Conservation (phyloP, 352 stramenopile species). For the Phytopythium oedochilum region DNA sequence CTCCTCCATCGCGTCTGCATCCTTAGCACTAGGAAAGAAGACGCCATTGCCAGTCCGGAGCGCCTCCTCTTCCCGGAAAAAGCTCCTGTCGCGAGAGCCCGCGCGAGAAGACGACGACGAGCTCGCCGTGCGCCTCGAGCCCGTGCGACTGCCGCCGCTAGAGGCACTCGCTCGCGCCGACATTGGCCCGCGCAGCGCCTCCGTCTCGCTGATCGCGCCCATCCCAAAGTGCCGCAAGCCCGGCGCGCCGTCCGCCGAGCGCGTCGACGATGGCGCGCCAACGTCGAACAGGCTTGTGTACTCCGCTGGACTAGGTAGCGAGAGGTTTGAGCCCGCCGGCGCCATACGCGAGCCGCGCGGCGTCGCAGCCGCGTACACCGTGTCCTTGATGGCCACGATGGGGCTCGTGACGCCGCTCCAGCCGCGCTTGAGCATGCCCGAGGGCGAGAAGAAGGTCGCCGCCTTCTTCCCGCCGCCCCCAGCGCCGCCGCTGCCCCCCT, state of each 20-base stretch:
- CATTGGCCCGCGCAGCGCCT: slow-evolving; percentile 16
- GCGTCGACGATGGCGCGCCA: slow-evolving; percentile 36
- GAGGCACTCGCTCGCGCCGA: slow-evolving; percentile 25
- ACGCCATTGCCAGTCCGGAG: slow-evolving; percentile 6
- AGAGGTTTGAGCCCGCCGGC: slow-evolving; percentile 20
- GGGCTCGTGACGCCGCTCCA: slow-evolving; percentile 64
- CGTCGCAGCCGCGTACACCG: slow-evolving; percentile 40
- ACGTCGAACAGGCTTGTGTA: slow-evolving; percentile 78
- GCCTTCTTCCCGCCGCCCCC: slow-evolving; percentile 28
- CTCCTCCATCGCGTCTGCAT: slow-evolving; percentile 25
- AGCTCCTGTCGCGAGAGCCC: slow-evolving; percentile 10
- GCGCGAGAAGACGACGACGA: slow-evolving; percentile 22
- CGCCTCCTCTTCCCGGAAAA: slow-evolving; percentile 2
- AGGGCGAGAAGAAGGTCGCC: slow-evolving; percentile 40
- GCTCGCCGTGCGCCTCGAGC: slow-evolving; percentile 18
- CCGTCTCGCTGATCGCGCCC: slow-evolving; percentile 8
- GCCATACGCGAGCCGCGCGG: slow-evolving; percentile 24
- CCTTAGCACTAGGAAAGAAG: slow-evolving; percentile 1
- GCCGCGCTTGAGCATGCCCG: slow-evolving; percentile 55
- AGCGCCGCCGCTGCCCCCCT: not conserved
- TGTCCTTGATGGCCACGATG: slow-evolving; percentile 58
- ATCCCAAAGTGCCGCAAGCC: not conserved
- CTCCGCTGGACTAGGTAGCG: slow-evolving; percentile 42
- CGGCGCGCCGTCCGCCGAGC: slow-evolving; percentile 20
- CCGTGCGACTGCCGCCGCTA: slow-evolving; percentile 17